Percentiles rank a stretch among this genome's conserved stretches.
Evolutionary conservation across 129 eudicot species (phyloP).

Genomic region (Arctium lappa): DNA sequence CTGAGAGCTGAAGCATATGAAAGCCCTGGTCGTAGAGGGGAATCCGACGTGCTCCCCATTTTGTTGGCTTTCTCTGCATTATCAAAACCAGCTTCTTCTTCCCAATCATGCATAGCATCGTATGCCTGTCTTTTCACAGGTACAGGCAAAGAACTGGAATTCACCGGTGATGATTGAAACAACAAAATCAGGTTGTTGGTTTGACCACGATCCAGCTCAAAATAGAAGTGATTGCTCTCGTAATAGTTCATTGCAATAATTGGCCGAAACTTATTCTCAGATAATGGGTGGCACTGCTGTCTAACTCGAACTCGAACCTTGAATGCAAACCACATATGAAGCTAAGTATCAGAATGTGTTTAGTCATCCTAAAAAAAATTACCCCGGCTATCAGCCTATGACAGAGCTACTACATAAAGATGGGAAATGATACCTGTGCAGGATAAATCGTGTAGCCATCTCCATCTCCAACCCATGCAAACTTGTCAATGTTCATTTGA

Average conservation of each 20-base stretch:
- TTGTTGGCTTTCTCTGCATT: background rate
- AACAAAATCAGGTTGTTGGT: conserved; percentile 36
- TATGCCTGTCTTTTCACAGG: background rate
- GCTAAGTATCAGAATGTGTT: background rate
- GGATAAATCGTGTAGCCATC: conserved; percentile 46
- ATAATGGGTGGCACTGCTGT: conserved; percentile 34
- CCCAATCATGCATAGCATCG: background rate
- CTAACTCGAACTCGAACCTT: conserved; percentile 49
- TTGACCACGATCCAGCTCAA: conserved; percentile 70
- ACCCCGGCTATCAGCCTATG: background rate
- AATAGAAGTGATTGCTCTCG: conserved; percentile 46
- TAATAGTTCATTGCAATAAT: conserved; percentile 56
- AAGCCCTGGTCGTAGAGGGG: background rate
- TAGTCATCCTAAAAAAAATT: background rate
- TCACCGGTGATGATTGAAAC: conserved; percentile 39
- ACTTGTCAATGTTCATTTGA: conserved; percentile 42
- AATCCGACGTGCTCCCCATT: background rate
- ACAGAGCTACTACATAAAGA: background rate
- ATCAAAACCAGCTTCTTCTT: background rate
- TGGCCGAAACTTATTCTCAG: conserved; percentile 52
- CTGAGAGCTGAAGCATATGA: conserved; percentile 22
- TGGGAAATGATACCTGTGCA: conserved; percentile 59
- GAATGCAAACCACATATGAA: conserved; percentile 15
- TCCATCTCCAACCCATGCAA: conserved; percentile 60
- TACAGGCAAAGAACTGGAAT: conserved; percentile 8